These are phyloP conservation scores for Leersia perrieri DNA, from an alignment of 176 grass and related monocot species.

Conservation along the genomic window DNA sequence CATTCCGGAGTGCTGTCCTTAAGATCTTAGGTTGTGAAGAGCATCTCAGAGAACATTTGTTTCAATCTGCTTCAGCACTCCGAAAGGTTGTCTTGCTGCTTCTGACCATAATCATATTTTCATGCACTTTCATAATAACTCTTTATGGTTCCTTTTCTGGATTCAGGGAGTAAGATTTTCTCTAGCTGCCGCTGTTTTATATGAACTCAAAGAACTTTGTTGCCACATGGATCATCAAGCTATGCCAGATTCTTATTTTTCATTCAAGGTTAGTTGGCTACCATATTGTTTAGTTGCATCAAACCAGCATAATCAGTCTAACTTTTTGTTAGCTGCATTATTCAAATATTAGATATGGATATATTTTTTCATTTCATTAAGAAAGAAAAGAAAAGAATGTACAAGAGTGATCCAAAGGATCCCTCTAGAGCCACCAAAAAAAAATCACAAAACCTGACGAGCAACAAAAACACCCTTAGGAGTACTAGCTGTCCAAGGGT, in stretches of 20 bases:
- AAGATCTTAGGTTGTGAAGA: slow-evolving; percentile 78
- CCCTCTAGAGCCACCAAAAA: too few relatives aligned
- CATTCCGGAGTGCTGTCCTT: slow-evolving; percentile 75
- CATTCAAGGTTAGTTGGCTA: slow-evolving; percentile 48
- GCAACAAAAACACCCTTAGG: too few relatives aligned
- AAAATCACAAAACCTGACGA: too few relatives aligned
- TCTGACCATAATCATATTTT: slow-evolving; percentile 4
- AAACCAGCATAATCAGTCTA: background rate
- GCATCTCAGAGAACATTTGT: slow-evolving; percentile 64
- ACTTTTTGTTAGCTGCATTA: too few relatives aligned
- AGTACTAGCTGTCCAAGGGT: too few relatives aligned
- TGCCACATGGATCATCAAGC: slow-evolving; percentile 48
- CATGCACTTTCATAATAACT: background rate
- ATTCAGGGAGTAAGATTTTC: slow-evolving; percentile 89
- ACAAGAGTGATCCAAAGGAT: too few relatives aligned
- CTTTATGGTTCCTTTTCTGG: slow-evolving; percentile 35
- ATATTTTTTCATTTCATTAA: too few relatives aligned
- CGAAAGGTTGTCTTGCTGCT: slow-evolving; percentile 67
- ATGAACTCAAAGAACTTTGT: slow-evolving; percentile 83
- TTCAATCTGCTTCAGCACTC: slow-evolving; percentile 81
- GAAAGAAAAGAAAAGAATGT: too few relatives aligned
- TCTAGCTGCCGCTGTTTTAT: slow-evolving; percentile 77
- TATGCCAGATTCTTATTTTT: slow-evolving; percentile 66
- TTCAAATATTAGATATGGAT: too few relatives aligned
- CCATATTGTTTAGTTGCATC: background rate